Evolutionary conservation across 805 yeast genomes (phyloP).

Genomic region (Diddensiella transvaalensis): DNA sequence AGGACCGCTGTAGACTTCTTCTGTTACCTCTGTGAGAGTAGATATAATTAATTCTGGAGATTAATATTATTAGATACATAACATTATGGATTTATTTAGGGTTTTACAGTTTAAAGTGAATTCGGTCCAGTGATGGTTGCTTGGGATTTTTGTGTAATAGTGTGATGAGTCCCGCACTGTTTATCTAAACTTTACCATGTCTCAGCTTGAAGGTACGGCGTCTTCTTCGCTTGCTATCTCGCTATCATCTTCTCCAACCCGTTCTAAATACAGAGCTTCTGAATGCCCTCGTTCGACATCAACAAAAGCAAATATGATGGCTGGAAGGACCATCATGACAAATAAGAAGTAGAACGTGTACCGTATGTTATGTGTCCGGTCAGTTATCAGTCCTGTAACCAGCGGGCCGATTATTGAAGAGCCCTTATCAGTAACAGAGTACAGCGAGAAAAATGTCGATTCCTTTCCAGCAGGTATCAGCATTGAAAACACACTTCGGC

Average conservation of each 20-base stretch:
- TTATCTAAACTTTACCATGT: too few species aligned
- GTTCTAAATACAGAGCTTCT: slow-evolving; percentile 47
- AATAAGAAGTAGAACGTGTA: slow-evolving; percentile 66
- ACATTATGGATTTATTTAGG: too few species aligned
- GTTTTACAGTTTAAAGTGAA: too few species aligned
- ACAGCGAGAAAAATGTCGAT: slow-evolving; percentile 69
- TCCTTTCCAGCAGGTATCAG: slow-evolving; percentile 74
- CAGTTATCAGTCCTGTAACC: slow-evolving; percentile 67
- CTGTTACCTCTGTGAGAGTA: not conserved
- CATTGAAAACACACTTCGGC: slow-evolving; percentile 64
- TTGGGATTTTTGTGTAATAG: too few species aligned
- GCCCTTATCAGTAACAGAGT: slow-evolving; percentile 77
- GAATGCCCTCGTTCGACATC: slow-evolving; percentile 60
- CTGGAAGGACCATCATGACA: slow-evolving; percentile 47
- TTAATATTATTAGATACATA: too few species aligned
- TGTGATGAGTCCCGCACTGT: too few species aligned
- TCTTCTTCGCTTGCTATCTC: not conserved
- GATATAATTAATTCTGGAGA: too few species aligned
- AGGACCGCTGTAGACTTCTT: not conserved
- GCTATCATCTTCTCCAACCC: slow-evolving; percentile 8
- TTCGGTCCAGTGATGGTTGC: too few species aligned
- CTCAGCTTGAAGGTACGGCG: too few species aligned
- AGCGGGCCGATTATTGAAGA: slow-evolving; percentile 72
- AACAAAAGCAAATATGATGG: slow-evolving; percentile 49
- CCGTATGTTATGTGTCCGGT: slow-evolving; percentile 68